Evolutionary conservation across 177 flowering plant genomes (phyloP), one percentile per base, ranked within the genome.

Genomic region (Vitis hybrid): DNA sequence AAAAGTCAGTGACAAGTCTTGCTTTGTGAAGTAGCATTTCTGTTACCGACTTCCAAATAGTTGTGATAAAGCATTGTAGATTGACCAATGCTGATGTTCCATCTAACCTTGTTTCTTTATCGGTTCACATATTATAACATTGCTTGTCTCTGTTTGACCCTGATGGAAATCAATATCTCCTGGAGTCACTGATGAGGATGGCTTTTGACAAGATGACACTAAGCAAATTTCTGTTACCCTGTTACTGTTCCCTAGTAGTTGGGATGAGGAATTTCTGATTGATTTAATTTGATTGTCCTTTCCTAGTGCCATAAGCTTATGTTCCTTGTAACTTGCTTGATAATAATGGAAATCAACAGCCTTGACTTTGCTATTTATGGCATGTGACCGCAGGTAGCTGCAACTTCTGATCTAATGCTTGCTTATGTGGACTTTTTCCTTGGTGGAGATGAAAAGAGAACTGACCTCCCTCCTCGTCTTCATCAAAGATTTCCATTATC

Each of bases 381-480:
- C 53, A 49, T 67, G 22, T 61, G 65, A 65, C 7, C 80, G 56
- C 82, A 96, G 99, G 89, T 96, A 8, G 90, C 97, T 79, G 94
- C 99, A 62, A 92, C 94, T 72, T 85, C 97, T 62, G 99, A 96
- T 81, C 72, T 94, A 54, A 92, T 94, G 97, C 86, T 96, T 19
- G 99, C 90, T 33, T 91, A 88, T 74, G 76, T 96, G 71, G 99
- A 96, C 76, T 94, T 96, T 76, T 96, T 90, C 81, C 98, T 96
- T 59, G 99, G 99, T 52, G 99, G 98, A 64, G 99, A 96, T 81
- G 99, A 96, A 77, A 96, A 96, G 80, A 89, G 98, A 73, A 67
- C 84, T 57, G 99, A 92, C 82, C 95, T 94, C 77, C 98, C 98
- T 80, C 97, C 98, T 70, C 89, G 84, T 13, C 92, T 96, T 56